Conservation (phyloP, 345 rosid genomes). For the Arabis hirsuta region DNA sequence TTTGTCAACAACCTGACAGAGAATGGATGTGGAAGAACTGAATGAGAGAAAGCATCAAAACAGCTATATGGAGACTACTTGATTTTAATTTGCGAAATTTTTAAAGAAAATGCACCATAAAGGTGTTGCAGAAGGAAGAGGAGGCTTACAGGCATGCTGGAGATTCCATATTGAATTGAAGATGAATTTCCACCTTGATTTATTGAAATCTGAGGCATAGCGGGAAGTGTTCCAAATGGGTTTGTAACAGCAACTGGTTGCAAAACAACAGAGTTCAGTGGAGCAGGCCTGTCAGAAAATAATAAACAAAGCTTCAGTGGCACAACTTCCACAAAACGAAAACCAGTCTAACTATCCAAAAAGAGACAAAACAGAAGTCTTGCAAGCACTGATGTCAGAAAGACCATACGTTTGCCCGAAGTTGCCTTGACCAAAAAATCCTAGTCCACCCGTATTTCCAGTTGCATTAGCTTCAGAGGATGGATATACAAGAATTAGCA, state of each 20-base stretch:
- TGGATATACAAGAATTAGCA: conserved; percentile 26
- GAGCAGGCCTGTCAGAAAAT: conserved; percentile 59
- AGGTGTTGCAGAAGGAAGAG: conserved; percentile 12
- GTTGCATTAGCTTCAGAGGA: conserved; percentile 51
- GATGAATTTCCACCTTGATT: conserved; percentile 80
- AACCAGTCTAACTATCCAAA: conserved; percentile 4
- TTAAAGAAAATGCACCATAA: background rate
- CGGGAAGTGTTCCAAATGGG: conserved; percentile 96
- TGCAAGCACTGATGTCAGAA: conserved; percentile 25
- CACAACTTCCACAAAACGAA: conserved; percentile 18
- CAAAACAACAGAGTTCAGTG: conserved; percentile 55
- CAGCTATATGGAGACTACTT: conserved; percentile 3
- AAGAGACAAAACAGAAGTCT: conserved; percentile 11
- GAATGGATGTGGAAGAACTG: conserved; percentile 8
- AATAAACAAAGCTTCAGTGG: background rate
- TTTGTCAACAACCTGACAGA: conserved; percentile 79
- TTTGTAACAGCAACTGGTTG: conserved; percentile 71
- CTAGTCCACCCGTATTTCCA: conserved; percentile 55
- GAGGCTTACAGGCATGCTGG: conserved; percentile 81
- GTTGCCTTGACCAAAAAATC: conserved; percentile 64
- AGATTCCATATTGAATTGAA: conserved; percentile 89
- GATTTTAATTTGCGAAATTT: background rate
- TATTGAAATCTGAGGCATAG: conserved; percentile 91
- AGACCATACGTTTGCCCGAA: conserved; percentile 69
- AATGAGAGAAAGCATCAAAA: conserved; percentile 5